Evolutionary conservation across 805 yeast genomes (phyloP), one percentile per base, ranked within the genome.

Genomic region (Cyberlindnera subsufficiens): DNA sequence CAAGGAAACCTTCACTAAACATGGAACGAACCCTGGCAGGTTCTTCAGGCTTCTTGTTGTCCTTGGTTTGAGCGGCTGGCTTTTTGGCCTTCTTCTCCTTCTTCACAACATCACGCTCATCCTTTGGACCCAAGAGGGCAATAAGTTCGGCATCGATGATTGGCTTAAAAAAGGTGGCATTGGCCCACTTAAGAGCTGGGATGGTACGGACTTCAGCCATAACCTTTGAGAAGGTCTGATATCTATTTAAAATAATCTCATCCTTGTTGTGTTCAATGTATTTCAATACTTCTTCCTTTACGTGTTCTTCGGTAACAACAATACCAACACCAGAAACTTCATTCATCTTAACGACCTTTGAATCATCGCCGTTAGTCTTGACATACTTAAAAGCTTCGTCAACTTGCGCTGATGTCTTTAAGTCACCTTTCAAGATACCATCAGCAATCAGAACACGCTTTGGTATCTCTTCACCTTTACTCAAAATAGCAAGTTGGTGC

Each of bases 1-100:
- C 98, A 46, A 93, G 71, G 70, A 93, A 93, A 8, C 99, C 99
- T 64, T 93, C 97, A 15, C 80, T 70, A 61, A 90, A 93, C 96
- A 93, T 93, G 38, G 89, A 78, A 67, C 95, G 66, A 30, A 63
- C 60, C 22, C 47, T 30, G 48, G 44, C 39, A 37, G 51, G 47
- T 27, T 52, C 53, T 14, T 44, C 47, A 30, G 45, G 40, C 32
- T 54, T 58, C 18, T 58, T 57, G 13, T 59, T 57, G 15, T 31
- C 49, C 11, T 55, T 50, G 14, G 52, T 54, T 37, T 63, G 62
- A 15, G 59, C 56, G 14, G 54, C 53, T 27, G 47, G 39, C 16
- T 45, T 45, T 60, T 74, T 73, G 61, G 74, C 69, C 60, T 80
- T 80, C 69, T 82, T 79, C 65, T 85, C 88, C 70, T 84, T 84